Evolutionary conservation across 495 filamentous ascomycete species (phyloP), one percentile per base, ranked within the genome.

Genomic region (Penicillium maclennaniae): DNA sequence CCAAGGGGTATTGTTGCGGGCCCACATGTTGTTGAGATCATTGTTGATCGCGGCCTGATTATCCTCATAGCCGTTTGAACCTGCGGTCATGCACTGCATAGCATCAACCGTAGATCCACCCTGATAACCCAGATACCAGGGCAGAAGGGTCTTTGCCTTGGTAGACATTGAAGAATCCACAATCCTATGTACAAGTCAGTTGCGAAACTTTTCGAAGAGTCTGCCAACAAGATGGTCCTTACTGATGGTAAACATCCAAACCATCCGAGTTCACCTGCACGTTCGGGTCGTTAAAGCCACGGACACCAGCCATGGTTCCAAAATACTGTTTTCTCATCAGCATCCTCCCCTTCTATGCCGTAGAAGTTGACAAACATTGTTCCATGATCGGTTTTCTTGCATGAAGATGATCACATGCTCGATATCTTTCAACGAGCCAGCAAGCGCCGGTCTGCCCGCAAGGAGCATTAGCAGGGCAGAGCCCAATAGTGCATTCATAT

Each of bases 391-490:
- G 51, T 76, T 77, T 62, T 79, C 79, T 59, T 82, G 79, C 79
- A 82, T 82, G 66, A 82, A 82, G 26, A 82, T 72, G 6, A 82
- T 72, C 15, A 82, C 78, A 74, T 82, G 79, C 27, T 82, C 69
- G 51, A 82, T 79, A 57, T 79, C 76, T 20, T 68, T 69, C 25
- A 82, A 54, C 14, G 75, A 74, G 3, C 71, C 77, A 28, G 67
- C 72, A 19, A 8, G 56, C 70, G 43, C 31, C 31, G 64, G 65
- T 10, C 43, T 48, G 40, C 46, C 57, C 31, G 44, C 55, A 21
- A 69, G 51, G 20, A 64, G 50, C 43, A 64, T 28, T 7, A 53
- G 41, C 9, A 72, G 42, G 41, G 47, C 53, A 36, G 57, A 46
- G 15, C 58, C 53, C 31, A 60, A 26, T 0, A 60, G 47, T 31